Evolutionary conservation across 345 rosid genomes (phyloP), one percentile per base, ranked within the genome.

Genomic region (Boechera divaricarpa): DNA sequence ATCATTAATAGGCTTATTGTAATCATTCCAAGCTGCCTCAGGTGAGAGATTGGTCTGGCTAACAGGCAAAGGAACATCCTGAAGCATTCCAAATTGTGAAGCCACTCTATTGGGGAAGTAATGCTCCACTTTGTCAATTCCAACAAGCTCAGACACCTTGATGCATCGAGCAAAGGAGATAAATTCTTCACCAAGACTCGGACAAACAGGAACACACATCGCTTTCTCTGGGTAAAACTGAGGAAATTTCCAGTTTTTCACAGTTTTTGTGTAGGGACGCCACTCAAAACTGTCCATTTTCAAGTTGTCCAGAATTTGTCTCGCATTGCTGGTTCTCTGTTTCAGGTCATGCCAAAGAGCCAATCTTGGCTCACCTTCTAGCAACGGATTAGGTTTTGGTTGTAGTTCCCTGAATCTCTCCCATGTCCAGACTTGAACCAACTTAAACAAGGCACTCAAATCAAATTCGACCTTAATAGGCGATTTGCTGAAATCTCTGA

Each of bases 31-130:
- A 6, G 79, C 68, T 72, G 59, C 66, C 31, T 58, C 26, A 16
- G 45, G 36, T 29, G 74, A 31, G 62, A 66, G 47, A 7, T 31
- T 59, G 35, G 45, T 70, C 38, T 28, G 26, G 21, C 57, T 49
- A 45, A 72, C 66, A 13, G 4, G 33, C 35, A 38, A 55, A 3
- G 86, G 91, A 62, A 83, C 28, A 80, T 86, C 88, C 32, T 87
- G 91, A 79, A 83, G 83, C 55, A 88, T 10, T 4, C 96, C 92
- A 7, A 90, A 85, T 68, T 90, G 92, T 86, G 80, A 77, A 6
- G 85, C 83, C 2, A 88, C 87, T 31, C 91, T 72, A 74, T 87
- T 78, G 0, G 91, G 96, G 5, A 73, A 78, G 76, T 88, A 88
- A 31, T 76, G 59, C 32, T 82, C 79, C 48, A 78, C 64, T 48